Percentiles rank a stretch among this genome's conserved stretches.
phyloP scores from a whole-genome alignment of 2,329 filamentous ascomycete genomes.

The Malbranchea zuffiana region DNA sequence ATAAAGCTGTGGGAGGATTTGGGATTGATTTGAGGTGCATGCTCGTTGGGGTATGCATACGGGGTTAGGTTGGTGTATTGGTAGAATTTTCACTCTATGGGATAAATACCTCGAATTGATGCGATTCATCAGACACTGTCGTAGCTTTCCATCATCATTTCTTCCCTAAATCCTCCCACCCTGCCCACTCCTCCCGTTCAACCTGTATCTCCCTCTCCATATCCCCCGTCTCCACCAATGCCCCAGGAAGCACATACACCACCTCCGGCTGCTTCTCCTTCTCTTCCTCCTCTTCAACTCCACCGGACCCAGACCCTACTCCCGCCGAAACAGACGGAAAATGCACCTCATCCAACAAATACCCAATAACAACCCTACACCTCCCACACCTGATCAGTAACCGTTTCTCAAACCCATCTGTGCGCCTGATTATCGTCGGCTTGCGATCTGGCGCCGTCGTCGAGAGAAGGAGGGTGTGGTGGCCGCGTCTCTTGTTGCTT shows the following conservation, averaged over 20 bases:
- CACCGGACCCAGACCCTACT: conserved; percentile 10
- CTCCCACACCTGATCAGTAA: conserved; percentile 48
- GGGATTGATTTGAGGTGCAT: conserved; percentile 5
- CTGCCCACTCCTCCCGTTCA: conserved; percentile 28
- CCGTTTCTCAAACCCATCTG: conserved; percentile 59
- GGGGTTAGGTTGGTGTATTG: conserved; percentile 8
- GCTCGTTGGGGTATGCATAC: conserved; percentile 1
- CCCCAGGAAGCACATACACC: conserved; percentile 51
- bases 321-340: too few species aligned
- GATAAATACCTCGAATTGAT: conserved; percentile 4
- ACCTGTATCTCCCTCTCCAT: conserved; percentile 37
- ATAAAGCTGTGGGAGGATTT: neutral
- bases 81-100: conserved; percentile 6
- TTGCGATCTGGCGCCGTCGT: conserved; percentile 39
- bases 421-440: conserved; percentile 42
- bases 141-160: neutral
- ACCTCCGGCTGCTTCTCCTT: conserved; percentile 31
- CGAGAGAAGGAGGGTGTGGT: conserved; percentile 43
- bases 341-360: conserved; percentile 48
- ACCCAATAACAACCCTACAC: conserved; percentile 52
- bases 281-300: conserved; percentile 15
- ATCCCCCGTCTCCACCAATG: conserved; percentile 46
- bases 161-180: conserved; percentile 17
- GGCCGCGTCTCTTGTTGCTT: neutral
- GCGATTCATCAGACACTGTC: neutral